Evolutionary conservation across 2,329 filamentous ascomycete species (phyloP), one percentile per base, ranked within the genome.

Genomic region (Grosmannia clavigera): DNA sequence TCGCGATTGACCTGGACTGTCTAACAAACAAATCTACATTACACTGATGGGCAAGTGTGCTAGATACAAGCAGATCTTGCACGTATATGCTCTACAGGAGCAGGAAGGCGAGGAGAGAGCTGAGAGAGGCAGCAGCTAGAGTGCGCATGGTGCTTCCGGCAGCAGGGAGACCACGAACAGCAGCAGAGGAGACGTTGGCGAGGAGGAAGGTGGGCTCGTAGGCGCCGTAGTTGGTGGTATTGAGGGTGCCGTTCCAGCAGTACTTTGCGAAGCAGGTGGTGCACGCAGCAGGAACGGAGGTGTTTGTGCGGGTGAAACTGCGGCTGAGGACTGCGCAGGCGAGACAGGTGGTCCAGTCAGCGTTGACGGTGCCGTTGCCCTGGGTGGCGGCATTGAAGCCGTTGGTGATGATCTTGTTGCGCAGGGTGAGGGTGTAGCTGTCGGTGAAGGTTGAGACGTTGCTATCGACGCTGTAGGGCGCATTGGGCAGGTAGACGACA

Each of bases 161-260:
- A 7, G 19, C 29, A 19, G n/a, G 2, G n/a, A 16, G n/a, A 7
- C 14, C 7, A 2, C 31, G n/a, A n/a, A 14, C 31, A 22, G 55
- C 27, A 16, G 50, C 48, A 54, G 60, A 29, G 2, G 57, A 50
- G 51, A 16, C 55, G 22, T 59, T 62, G 12, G 60, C 66, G 50
- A 72, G 66, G 61, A 69, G 68, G 50, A 70, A 68, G 6, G 43
- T 58, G 2, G 72, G 73, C 62, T 68, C 60, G 58, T 74, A 75
- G 35, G 51, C 56, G 31, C 64, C 65, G 9, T 54, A 43, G 3
- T 61, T 60, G 59, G 65, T 61, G 9, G 60, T 61, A 58, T 69
- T 69, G 22, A 68, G 51, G 1, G 82, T 88, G n/a, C 94, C 94
- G 70, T 96, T 82, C 94, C 94, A 99, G 80, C 94, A 99, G 75